Evolutionary conservation across 495 filamentous ascomycete species (phyloP).

Genomic region (Acidomyces sp.): DNA sequence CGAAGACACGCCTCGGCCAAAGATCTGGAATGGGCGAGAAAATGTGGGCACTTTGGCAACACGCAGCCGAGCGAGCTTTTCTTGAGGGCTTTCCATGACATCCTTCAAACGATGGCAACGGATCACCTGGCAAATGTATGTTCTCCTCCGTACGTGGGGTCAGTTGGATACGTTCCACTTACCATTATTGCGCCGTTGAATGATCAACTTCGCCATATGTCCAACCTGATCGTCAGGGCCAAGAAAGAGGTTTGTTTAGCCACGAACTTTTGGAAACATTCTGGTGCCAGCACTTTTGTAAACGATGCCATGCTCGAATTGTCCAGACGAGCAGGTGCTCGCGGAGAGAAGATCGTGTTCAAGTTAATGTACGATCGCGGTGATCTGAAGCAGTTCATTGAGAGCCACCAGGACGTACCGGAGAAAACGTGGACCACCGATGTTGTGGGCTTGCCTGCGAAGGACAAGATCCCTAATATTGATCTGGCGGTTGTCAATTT

Average conservation of each 20-base stretch:
- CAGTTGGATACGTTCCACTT: conserved; percentile 49
- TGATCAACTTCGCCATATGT: conserved; percentile 60
- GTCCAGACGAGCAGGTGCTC: conserved; percentile 46
- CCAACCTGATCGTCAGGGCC: conserved; percentile 60
- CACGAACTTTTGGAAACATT: conserved; percentile 63
- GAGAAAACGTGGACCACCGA: conserved; percentile 43
- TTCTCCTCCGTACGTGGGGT: conserved; percentile 59
- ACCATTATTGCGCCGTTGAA: conserved; percentile 56
- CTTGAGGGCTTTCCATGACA: conserved; percentile 54
- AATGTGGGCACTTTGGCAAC: conserved; percentile 57
- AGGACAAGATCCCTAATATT: conserved; percentile 53
- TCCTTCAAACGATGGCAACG: conserved; percentile 45
- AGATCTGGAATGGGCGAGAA: conserved; percentile 38
- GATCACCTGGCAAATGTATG: conserved; percentile 45
- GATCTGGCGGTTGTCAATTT: conserved; percentile 64
- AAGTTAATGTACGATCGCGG: conserved; percentile 68
- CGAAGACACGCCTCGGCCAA: conserved; percentile 25
- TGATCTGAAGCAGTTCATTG: conserved; percentile 47
- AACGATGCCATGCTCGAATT: conserved; percentile 57
- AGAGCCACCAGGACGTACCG: conserved; percentile 48
- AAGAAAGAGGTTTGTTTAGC: conserved; percentile 59
- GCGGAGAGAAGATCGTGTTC: conserved; percentile 46
- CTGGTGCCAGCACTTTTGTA: conserved; percentile 50
- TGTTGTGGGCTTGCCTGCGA: conserved; percentile 45
- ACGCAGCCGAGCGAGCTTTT: conserved; percentile 53